phyloP scores from a whole-genome alignment of 495 filamentous ascomycete genomes.

The Neurospora sp. region DNA sequence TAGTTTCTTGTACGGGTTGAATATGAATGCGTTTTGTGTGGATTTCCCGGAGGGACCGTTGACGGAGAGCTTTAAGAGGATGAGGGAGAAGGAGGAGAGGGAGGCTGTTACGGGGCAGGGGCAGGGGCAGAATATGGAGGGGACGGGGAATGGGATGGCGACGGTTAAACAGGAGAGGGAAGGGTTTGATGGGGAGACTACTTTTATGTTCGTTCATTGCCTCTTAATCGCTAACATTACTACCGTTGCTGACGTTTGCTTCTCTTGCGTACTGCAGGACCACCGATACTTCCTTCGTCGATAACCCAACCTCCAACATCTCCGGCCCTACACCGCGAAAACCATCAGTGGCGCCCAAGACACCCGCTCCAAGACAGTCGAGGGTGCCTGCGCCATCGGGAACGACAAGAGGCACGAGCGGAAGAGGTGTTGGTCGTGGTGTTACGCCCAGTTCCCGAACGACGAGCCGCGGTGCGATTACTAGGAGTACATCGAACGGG shows the following conservation, averaged over 20 bases:
- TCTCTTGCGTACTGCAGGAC: slow-evolving; percentile 48
- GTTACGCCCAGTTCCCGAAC: slow-evolving; percentile 37
- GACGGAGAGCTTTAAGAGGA: slow-evolving; percentile 61
- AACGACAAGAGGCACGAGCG: slow-evolving; percentile 29
- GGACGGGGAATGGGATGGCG: slow-evolving; percentile 1
- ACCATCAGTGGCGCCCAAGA: slow-evolving; percentile 32
- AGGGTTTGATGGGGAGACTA: slow-evolving; percentile 54
- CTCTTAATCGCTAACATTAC: neutral
- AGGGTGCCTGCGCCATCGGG: slow-evolving; percentile 25
- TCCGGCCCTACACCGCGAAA: slow-evolving; percentile 43
- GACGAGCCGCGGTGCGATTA: slow-evolving; percentile 1
- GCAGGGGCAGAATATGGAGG: slow-evolving; percentile 5
- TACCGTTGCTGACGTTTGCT: neutral
- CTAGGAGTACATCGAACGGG: neutral
- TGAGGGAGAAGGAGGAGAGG: slow-evolving; percentile 40
- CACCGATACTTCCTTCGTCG: slow-evolving; percentile 88
- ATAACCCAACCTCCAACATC: slow-evolving; percentile 55
- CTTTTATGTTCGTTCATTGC: slow-evolving; percentile 62
- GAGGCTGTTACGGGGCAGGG: neutral
- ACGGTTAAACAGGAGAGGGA: neutral
- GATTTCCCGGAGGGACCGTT: slow-evolving; percentile 78
- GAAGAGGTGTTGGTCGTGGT: slow-evolving; percentile 23
- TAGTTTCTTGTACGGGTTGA: slow-evolving; percentile 86
- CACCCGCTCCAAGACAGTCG: slow-evolving; percentile 43
- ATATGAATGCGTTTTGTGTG: slow-evolving; percentile 98